These are phyloP conservation scores for Gonapodya sp. DNA, from an alignment of 192 early-diverging fungal genomes.

Conservation along the genomic window DNA sequence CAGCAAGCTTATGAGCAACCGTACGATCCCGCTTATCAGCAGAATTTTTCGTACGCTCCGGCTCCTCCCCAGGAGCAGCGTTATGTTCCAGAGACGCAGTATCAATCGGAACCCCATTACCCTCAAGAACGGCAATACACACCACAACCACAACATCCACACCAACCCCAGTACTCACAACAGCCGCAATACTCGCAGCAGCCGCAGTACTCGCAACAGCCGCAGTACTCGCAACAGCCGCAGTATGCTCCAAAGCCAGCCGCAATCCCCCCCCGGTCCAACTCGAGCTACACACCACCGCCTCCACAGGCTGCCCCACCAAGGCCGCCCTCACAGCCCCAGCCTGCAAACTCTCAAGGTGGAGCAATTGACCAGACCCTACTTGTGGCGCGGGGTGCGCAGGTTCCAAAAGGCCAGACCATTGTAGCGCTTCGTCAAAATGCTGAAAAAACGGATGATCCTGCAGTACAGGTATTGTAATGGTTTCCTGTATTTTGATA, in stretches of 20 bases:
- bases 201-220: background rate
- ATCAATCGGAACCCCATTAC: no score
- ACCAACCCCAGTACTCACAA: no score
- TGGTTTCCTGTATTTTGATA: background rate
- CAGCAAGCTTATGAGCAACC: no score
- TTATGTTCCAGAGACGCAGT: no score
- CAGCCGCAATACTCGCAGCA: background rate
- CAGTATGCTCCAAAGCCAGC: background rate
- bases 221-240: background rate
- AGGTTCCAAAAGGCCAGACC: background rate
- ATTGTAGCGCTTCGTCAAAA: background rate
- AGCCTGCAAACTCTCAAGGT: background rate
- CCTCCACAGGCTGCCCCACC: no score
- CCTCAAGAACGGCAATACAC: no score
- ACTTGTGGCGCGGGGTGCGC: background rate
- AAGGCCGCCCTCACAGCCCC: background rate
- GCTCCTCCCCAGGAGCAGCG: no score
- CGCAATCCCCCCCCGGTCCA: background rate
- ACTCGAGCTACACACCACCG: background rate
- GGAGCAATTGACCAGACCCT: background rate
- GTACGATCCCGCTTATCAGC: no score
- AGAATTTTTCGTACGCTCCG: no score
- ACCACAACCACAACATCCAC: no score
- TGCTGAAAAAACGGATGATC: constrained; percentile 3
- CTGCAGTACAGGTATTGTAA: background rate